These are phyloP conservation scores for Colletotrichum truncatum DNA, from an alignment of 2,329 filamentous ascomycete genomes.

Conservation along the genomic window DNA sequence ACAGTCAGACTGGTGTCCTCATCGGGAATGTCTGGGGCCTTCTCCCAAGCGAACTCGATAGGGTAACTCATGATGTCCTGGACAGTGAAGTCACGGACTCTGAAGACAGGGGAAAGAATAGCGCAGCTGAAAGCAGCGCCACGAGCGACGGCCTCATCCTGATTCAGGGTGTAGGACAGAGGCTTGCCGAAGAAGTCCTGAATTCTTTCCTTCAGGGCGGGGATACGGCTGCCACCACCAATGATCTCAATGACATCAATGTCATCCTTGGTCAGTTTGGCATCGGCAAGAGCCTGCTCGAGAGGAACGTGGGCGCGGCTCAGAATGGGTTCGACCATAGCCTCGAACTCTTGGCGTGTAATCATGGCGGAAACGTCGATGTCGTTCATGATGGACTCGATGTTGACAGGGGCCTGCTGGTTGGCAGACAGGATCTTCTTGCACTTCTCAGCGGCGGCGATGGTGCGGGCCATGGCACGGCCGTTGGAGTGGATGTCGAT, in stretches of 20 bases:
- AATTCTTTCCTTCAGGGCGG: slow-evolving; percentile 89
- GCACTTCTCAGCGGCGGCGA: slow-evolving; percentile 91
- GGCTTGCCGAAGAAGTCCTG: slow-evolving; percentile 90
- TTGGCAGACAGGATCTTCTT: slow-evolving; percentile 99
- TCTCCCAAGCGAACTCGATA: slow-evolving; percentile 99
- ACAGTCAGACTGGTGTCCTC: slow-evolving; percentile 97
- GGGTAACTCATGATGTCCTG: slow-evolving; percentile 99
- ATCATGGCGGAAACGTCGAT: slow-evolving; percentile 89
- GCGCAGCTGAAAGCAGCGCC: slow-evolving; percentile 98
- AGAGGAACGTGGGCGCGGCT: slow-evolving; percentile 77
- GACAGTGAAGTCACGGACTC: slow-evolving; percentile 96
- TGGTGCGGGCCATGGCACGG: slow-evolving; percentile 88
- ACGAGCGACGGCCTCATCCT: slow-evolving; percentile 95
- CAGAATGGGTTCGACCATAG: slow-evolving; percentile 86
- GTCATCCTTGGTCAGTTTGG: slow-evolving; percentile 89
- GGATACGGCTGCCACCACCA: slow-evolving; percentile 93
- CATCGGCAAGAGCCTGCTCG: slow-evolving; percentile 93
- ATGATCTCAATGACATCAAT: slow-evolving; percentile 95
- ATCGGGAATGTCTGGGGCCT: slow-evolving; percentile 96
- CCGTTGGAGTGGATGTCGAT: slow-evolving; percentile 91
- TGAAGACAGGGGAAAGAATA: slow-evolving; percentile 96
- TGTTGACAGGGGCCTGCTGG: slow-evolving; percentile 89
- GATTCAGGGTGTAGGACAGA: slow-evolving; percentile 96
- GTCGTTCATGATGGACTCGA: slow-evolving; percentile 99
- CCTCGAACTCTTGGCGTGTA: slow-evolving; percentile 94